These are phyloP conservation scores for Suillus tomentosus DNA, from an alignment of 768 basidiomycete genomes.

Conservation along the genomic window DNA sequence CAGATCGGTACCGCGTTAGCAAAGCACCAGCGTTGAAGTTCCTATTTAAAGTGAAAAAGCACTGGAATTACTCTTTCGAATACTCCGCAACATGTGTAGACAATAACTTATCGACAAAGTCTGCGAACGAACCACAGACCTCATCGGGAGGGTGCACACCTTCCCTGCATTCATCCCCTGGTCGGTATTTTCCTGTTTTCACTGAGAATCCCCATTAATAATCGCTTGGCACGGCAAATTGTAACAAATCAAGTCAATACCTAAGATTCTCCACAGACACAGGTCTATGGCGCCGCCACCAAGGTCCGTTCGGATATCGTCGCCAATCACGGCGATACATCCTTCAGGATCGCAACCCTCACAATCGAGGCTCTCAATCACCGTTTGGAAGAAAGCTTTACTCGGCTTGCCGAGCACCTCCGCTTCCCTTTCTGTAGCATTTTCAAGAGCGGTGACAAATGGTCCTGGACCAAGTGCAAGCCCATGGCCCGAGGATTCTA, in stretches of 20 bases:
- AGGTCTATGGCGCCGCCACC: slow-evolving; percentile 62
- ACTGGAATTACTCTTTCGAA: neutral
- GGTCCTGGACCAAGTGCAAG: slow-evolving; percentile 72
- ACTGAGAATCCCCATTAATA: slow-evolving; percentile 38
- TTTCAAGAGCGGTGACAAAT: slow-evolving; percentile 65
- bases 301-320: slow-evolving; percentile 66
- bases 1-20: slow-evolving; percentile 11
- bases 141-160: slow-evolving; percentile 51
- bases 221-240: slow-evolving; percentile 11
- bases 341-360: slow-evolving; percentile 22
- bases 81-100: neutral
- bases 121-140: slow-evolving; percentile 53
- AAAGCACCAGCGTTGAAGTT: slow-evolving; percentile 26
- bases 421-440: slow-evolving; percentile 48
- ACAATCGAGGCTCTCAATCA: slow-evolving; percentile 45
- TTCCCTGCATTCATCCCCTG: slow-evolving; percentile 52
- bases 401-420: slow-evolving; percentile 68
- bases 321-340: slow-evolving; percentile 59
- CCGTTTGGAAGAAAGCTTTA: slow-evolving; percentile 57
- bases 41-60: slow-evolving; percentile 10
- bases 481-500: slow-evolving; percentile 45
- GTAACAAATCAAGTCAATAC: slow-evolving; percentile 33
- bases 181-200: slow-evolving; percentile 68
- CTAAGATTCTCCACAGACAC: slow-evolving; percentile 62
- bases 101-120: slow-evolving; percentile 46